Conservation (phyloP, 78 protist species). For the Capsaspora owczarzaki region DNA sequence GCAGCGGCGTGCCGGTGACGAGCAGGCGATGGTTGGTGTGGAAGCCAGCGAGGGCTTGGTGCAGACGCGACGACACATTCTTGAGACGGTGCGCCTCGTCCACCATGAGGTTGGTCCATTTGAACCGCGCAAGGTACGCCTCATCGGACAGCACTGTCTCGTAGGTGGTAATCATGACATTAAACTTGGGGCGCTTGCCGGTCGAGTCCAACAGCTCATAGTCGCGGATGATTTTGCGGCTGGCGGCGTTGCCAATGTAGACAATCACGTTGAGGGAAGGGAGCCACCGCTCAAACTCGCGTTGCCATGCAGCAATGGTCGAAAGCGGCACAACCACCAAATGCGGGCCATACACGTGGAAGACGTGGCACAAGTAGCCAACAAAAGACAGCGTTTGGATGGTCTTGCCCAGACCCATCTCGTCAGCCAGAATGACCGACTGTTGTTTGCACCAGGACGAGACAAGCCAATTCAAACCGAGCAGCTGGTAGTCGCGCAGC, state of each 20-base stretch:
- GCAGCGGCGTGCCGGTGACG: constrained; percentile 94
- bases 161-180: constrained; percentile 67
- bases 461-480: constrained; percentile 68
- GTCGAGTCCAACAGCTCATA: background rate
- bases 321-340: constrained; percentile 88
- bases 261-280: constrained; percentile 41
- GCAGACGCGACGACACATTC: constrained; percentile 53
- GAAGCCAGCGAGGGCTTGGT: constrained; percentile 24
- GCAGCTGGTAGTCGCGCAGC: constrained; percentile 88
- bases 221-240: background rate
- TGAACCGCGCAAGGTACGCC: constrained; percentile 25
- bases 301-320: constrained; percentile 79
- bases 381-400: constrained; percentile 12
- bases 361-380: constrained; percentile 39
- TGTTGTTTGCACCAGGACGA: constrained; percentile 18
- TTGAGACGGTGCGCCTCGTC: constrained; percentile 77
- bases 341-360: constrained; percentile 77
- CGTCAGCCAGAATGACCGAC: constrained; percentile 65
- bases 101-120: constrained; percentile 10
- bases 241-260: constrained; percentile 64
- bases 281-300: constrained; percentile 79
- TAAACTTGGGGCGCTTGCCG: constrained; percentile 26
- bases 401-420: constrained; percentile 60
- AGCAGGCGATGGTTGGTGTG: constrained; percentile 20
- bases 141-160: constrained; percentile 41